Conservation (phyloP, 2,329 filamentous ascomycete genomes). For the Trichoderma arundinaceum region DNA sequence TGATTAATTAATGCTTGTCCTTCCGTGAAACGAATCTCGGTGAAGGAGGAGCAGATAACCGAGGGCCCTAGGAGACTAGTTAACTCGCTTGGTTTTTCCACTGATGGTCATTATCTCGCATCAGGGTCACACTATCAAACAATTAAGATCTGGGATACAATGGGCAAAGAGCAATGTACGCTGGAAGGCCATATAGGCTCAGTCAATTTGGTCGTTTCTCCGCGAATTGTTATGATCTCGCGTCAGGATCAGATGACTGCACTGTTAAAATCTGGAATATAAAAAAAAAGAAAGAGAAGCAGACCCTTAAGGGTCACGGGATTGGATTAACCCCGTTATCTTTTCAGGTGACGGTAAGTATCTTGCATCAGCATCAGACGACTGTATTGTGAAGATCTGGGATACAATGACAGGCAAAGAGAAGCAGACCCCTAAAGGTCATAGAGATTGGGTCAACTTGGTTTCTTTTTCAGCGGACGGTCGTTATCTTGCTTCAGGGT, state of each 20-base stretch:
- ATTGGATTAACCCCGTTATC: not conserved
- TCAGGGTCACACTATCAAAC: no score
- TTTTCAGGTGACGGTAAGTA: not conserved
- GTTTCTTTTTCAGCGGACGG: not conserved
- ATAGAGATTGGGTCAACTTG: not conserved
- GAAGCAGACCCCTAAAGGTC: not conserved
- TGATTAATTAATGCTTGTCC: not conserved
- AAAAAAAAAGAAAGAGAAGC: not conserved
- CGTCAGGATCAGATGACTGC: no score
- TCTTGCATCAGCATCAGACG: slow-evolving; percentile 7
- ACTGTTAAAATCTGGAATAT: slow-evolving; percentile 21
- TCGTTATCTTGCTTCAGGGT: not conserved
- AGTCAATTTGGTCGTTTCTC: no score
- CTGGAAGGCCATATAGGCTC: no score
- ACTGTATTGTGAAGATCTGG: slow-evolving; percentile 21
- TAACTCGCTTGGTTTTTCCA: no score
- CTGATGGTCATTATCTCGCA: no score
- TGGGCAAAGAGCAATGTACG: no score
- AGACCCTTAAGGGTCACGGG: slow-evolving; percentile 30
- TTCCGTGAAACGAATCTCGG: not conserved
- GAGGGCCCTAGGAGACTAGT: no score
- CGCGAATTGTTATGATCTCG: no score
- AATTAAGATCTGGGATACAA: no score
- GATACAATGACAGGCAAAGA: not conserved
- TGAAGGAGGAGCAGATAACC: no score